Conservation (phyloP, 139 green algal genomes). For the Gonium pectorale region DNA sequence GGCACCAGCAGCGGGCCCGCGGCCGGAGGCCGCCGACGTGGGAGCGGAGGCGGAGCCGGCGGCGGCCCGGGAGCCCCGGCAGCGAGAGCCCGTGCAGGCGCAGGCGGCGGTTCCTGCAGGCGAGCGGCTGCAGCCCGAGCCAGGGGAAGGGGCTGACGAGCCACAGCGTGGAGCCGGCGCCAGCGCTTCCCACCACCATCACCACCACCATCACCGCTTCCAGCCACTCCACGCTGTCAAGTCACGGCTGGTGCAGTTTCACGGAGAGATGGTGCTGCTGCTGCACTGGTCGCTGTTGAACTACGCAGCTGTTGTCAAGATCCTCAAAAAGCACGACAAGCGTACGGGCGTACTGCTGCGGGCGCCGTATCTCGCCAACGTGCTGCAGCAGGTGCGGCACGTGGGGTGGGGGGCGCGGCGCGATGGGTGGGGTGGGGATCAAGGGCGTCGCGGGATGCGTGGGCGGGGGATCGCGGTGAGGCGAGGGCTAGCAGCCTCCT, state of each 20-base stretch:
- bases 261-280: constrained; percentile 70
- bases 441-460: too few relatives aligned
- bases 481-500: too few relatives aligned
- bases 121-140: neutral
- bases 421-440: too few relatives aligned
- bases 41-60: neutral
- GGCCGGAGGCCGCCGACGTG: neutral
- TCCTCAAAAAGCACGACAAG: constrained; percentile 93
- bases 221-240: neutral
- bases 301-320: constrained; percentile 87
- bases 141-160: neutral
- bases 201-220: neutral
- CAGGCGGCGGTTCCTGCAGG: neutral
- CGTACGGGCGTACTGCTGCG: constrained; percentile 73
- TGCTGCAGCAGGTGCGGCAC: constrained; percentile 73
- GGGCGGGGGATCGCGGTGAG: too few relatives aligned
- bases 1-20: neutral
- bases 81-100: neutral
- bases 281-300: constrained; percentile 87
- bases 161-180: neutral
- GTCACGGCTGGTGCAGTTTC: constrained; percentile 25
- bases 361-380: constrained; percentile 71
- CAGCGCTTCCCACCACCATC: neutral
- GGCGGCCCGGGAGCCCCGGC: neutral
- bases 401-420: too few relatives aligned